Base-by-base conservation (phyloP, 768 basidiomycete genomes). In the Leucocoprinus birnbaumii region DNA sequence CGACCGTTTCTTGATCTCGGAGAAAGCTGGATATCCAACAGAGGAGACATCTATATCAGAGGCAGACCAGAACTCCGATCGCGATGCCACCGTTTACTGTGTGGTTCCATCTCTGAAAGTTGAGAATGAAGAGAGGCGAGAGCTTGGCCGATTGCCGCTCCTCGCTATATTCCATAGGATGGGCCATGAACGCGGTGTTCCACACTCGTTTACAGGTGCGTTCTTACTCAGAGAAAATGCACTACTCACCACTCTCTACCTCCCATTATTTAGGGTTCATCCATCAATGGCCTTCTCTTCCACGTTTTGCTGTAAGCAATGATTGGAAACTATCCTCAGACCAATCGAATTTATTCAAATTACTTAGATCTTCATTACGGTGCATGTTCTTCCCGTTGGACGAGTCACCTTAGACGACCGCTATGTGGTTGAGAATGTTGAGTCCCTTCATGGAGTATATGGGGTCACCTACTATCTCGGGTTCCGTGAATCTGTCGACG, bases 271-370 rank as follows among this genome's bases (percentile, higher is more conserved):
- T 46, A 74, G 82, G 79, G 1, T 85, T 87, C 64, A 69, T 87
- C 26, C 75, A 79, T 3, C 84, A 82, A 61, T 85, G 84, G 82
- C 86, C 86, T 19, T 78, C 84, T 16, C 73, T 89, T n/a, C 87
- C 87, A 31, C 73, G 77, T 2, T 77, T 87, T 24, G 79, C 84
- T 16, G 85, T 85, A 60, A 59, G 31, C 37, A 37, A 26, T 46
- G 25, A 22, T 21, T 1, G 21, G 19, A n/a, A 27, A 18, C 11
- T 1, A 25, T 16, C 22, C 5, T n/a, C 27, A 50, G 11, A 10
- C 7, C n/a, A n/a, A n/a, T n/a, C n/a, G n/a, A n/a, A n/a, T n/a
- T n/a, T n/a, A n/a, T n/a, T n/a, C n/a, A n/a, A 13, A 27, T 46
- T 57, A 51, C 16, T 31, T 52, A 86, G 80, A 77, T 89, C 35